Evolutionary conservation across 2,329 filamentous ascomycete species (phyloP).

Genomic region (Ceratocystis eucalypticola): DNA sequence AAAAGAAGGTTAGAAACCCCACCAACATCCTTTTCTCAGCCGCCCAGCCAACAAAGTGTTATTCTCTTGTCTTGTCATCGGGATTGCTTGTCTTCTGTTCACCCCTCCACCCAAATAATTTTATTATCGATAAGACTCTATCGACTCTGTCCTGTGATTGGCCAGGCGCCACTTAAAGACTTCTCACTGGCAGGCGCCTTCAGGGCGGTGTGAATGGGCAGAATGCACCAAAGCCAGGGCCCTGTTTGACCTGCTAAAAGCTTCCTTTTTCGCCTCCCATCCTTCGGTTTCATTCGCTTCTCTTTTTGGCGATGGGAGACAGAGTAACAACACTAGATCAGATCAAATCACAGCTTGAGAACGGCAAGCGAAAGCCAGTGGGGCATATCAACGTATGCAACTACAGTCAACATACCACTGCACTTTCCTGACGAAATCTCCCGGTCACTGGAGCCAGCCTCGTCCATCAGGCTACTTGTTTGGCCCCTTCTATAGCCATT

Average conservation of each 20-base stretch:
- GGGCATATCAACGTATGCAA: background rate
- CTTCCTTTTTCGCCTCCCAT: background rate
- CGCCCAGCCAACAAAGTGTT: background rate
- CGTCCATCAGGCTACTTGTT: background rate
- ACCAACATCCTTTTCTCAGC: background rate
- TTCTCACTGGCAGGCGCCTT: background rate
- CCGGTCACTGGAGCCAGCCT: background rate
- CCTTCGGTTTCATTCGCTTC: background rate
- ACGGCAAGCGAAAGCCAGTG: background rate
- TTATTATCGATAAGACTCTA: background rate
- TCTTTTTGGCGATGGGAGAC: background rate
- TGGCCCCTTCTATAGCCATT: background rate
- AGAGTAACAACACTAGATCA: background rate
- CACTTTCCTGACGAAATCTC: background rate
- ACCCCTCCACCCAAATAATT: background rate
- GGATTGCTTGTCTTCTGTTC: background rate
- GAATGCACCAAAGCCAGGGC: background rate
- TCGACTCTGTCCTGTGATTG: background rate
- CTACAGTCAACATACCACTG: background rate
- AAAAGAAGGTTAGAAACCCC: constrained; percentile 1
- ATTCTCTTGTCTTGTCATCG: background rate
- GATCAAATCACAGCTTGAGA: background rate
- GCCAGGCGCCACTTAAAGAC: background rate
- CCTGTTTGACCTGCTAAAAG: background rate
- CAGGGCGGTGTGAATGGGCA: constrained; percentile 11